A percentile compares a stretch with the other conserved stretches of the same genome.
Conservation (phyloP, 2,329 filamentous ascomycete genomes). For the Aspergillus spinulosporus region DNA sequence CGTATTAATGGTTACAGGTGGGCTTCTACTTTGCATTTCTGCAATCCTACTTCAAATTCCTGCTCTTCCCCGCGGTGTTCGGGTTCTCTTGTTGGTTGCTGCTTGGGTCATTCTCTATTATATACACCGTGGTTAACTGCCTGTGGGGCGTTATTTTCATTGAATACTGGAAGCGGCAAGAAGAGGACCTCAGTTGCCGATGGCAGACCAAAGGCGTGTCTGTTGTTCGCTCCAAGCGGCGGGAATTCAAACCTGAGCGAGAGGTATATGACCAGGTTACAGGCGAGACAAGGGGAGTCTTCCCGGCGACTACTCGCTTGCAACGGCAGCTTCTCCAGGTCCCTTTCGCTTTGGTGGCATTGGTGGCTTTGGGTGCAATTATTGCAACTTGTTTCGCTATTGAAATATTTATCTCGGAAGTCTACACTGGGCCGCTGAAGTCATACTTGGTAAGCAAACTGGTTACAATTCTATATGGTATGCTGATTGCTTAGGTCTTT, state of each 20-base stretch:
- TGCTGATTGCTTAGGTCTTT: slow-evolving; percentile 62
- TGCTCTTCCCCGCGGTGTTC: slow-evolving; percentile 77
- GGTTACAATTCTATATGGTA: slow-evolving; percentile 7
- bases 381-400: slow-evolving; percentile 90
- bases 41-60: slow-evolving; percentile 87
- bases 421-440: slow-evolving; percentile 90
- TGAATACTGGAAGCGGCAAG: slow-evolving; percentile 95
- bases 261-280: slow-evolving; percentile 78
- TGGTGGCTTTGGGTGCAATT: slow-evolving; percentile 73
- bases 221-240: slow-evolving; percentile 73
- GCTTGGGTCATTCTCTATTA: slow-evolving; percentile 76
- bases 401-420: slow-evolving; percentile 94
- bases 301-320: slow-evolving; percentile 75
- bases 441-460: slow-evolving; percentile 66
- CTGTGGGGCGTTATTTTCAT: slow-evolving; percentile 89
- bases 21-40: slow-evolving; percentile 96
- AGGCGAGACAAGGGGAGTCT: slow-evolving; percentile 74
- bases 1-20: slow-evolving; percentile 51
- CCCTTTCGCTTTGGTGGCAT: slow-evolving; percentile 80
- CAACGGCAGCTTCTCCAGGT: slow-evolving; percentile 79
- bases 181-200: slow-evolving; percentile 80
- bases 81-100: slow-evolving; percentile 79
- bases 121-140: slow-evolving; percentile 77
- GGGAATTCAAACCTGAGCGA: slow-evolving; percentile 77
- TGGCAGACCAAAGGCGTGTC: slow-evolving; percentile 91